Base-by-base conservation (phyloP, 2,329 filamentous ascomycete species). In the Paecilomyces variotii region DNA sequence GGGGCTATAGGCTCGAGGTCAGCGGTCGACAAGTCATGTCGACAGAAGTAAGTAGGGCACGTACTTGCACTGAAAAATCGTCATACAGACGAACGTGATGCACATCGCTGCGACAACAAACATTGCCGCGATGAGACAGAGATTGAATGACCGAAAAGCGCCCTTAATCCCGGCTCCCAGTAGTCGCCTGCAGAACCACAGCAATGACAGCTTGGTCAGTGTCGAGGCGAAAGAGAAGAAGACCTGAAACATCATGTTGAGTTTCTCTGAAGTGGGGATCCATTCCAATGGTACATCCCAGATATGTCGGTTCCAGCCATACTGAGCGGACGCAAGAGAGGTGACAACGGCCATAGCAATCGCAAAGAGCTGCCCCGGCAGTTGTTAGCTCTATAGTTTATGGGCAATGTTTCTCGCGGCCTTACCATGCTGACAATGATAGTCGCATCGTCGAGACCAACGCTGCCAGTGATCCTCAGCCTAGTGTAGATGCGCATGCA, bases 361-460 rank as follows among this genome's bases (percentile, higher is more conserved):
- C 14, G 69, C 68, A 28, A 74, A 75, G 9, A 64, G 59, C 67
- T 72, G 56, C 3, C 9, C 9, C 1, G 34, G 19, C n/a, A 25
- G 51, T 64, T 55, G 62, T 62, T 19, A n/a, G 54, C 10, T 39
- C 12, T 32, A 14, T 6, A 14, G 12, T 39, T 19, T 10, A 27
- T 24, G 5, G 12, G 14, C 49, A 53, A 6, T n/a, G 10, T 12
- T 9, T 26, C n/a, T 14, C 4, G 26, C 26, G 12, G 35, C 62
- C 65, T 25, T 63, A 79, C 61, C 63, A 80, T 71, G 9, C 76
- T 75, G 35, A 76, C 51, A 35, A 78, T 63, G 54, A 81, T 77
- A 10, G 82, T 64, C 19, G 74, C 60, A 63, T 82, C 80, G 59
- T 82, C 80, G 4, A 77, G 25, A 12, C 79, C 80, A 28, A 75